Conservation (phyloP, 306 rosid species). For the Amphicarpaea edgeworthii region DNA sequence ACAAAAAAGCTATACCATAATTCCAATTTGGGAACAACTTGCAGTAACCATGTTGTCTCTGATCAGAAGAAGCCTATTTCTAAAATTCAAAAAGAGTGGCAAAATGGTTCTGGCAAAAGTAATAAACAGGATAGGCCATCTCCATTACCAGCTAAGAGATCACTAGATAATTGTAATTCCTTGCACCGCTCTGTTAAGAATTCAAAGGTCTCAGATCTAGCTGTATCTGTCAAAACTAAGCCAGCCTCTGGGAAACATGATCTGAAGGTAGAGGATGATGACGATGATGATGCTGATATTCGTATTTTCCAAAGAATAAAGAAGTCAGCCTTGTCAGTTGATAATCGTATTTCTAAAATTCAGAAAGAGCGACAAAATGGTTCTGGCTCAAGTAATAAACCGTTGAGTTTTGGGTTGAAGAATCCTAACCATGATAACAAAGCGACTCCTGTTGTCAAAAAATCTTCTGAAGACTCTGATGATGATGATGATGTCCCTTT, state of each 20-base stretch:
- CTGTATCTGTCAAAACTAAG: conserved; percentile 44
- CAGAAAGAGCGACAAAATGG: no score
- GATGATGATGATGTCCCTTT: conserved; percentile 56
- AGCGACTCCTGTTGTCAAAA: no score
- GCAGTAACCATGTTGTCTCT: conserved; percentile 31
- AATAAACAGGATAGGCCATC: conserved; percentile 43
- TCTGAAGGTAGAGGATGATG: conserved; percentile 47
- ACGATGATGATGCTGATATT: conserved; percentile 53
- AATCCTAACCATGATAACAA: no score
- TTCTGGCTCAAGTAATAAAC: no score
- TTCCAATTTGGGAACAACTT: conserved; percentile 46
- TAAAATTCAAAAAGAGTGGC: conserved; percentile 45
- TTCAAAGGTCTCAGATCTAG: conserved; percentile 47
- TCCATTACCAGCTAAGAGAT: conserved; percentile 50
- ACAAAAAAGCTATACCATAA: conserved; percentile 39
- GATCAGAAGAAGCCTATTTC: conserved; percentile 49
- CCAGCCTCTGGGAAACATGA: conserved; percentile 38
- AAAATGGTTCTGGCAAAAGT: conserved; percentile 47
- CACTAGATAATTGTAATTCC: conserved; percentile 45
- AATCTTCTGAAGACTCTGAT: conserved; percentile 53
- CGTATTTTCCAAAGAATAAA: conserved; percentile 51
- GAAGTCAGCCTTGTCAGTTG: conserved; percentile 33
- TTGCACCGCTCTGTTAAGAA: conserved; percentile 45
- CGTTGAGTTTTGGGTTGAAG: no score
- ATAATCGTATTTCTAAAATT: no score